phyloP scores from a whole-genome alignment of 1,284 basidiomycete species.

The Ustilago vetiveriae region DNA sequence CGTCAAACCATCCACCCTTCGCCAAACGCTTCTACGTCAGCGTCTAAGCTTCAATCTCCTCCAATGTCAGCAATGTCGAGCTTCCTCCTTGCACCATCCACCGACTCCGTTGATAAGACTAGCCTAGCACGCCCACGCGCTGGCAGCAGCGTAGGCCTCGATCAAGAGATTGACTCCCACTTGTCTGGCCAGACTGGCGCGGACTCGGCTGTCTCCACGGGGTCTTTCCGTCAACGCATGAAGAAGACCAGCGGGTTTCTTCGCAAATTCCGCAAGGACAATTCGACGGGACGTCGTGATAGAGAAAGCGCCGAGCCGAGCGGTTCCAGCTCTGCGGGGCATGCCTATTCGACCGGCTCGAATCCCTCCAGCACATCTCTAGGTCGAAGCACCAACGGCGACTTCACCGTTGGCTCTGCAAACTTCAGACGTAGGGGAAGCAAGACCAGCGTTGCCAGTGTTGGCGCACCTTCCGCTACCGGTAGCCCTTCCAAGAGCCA shows the following conservation, averaged over 20 bases:
- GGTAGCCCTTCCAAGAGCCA: slow-evolving; percentile 18
- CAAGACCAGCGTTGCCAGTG: slow-evolving; percentile 24
- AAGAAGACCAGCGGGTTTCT: slow-evolving; percentile 63
- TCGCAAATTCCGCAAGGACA: slow-evolving; percentile 43
- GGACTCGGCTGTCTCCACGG: slow-evolving; percentile 11
- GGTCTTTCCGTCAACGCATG: slow-evolving; percentile 53
- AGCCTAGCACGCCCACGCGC: slow-evolving; percentile 16
- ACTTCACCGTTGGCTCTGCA: not conserved
- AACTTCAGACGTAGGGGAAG: slow-evolving; percentile 22
- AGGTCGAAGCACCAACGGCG: slow-evolving; percentile 8
- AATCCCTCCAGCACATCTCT: slow-evolving; percentile 30
- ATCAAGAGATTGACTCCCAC: slow-evolving; percentile 28
- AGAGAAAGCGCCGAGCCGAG: slow-evolving; percentile 7
- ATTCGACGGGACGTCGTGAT: slow-evolving; percentile 10
- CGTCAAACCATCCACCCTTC: slow-evolving; percentile 3
- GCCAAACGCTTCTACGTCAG: slow-evolving; percentile 5
- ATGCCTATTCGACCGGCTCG: slow-evolving; percentile 21
- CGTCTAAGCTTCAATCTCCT: slow-evolving; percentile 2
- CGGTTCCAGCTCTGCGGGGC: slow-evolving; percentile 1
- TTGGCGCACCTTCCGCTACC: slow-evolving; percentile 13
- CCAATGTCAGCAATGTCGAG: slow-evolving; percentile 19
- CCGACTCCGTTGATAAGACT: not conserved
- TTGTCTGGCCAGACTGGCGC: not conserved
- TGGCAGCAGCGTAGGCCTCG: slow-evolving; percentile 36
- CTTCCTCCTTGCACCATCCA: slow-evolving; percentile 8